These are phyloP conservation scores for Sporothrix dimorphospora DNA, from an alignment of 2,329 filamentous ascomycete genomes.

Conservation along the genomic window DNA sequence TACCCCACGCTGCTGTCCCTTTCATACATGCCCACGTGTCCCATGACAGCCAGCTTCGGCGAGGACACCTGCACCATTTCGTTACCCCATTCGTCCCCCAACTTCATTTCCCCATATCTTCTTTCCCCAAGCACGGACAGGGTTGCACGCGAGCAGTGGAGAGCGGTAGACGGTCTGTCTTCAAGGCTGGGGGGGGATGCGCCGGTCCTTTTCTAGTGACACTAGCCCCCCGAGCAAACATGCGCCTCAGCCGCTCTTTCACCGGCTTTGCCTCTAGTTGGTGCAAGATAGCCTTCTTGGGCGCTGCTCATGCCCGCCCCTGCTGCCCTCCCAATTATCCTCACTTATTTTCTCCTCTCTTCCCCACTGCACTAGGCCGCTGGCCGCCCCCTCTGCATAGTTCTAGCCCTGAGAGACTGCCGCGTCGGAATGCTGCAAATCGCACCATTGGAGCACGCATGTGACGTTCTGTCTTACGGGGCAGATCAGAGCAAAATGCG, in stretches of 20 bases:
- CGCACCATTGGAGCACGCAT: background rate
- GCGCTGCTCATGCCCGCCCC: background rate
- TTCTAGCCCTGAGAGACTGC: slow-evolving; percentile 9
- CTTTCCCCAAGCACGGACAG: slow-evolving; percentile 14
- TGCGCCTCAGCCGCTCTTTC: background rate
- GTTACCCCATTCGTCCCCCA: slow-evolving; percentile 2
- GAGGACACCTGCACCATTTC: background rate
- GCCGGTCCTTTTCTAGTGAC: slow-evolving; percentile 19
- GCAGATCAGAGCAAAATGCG: background rate
- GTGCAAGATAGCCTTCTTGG: background rate
- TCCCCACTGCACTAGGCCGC: slow-evolving; percentile 24
- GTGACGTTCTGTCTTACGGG: background rate
- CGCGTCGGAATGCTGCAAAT: background rate
- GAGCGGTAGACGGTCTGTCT: slow-evolving; percentile 16
- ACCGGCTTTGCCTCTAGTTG: slow-evolving; percentile 3
- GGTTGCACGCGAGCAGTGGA: slow-evolving; percentile 27
- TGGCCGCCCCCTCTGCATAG: background rate
- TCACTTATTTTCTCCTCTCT: background rate
- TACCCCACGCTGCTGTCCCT: background rate
- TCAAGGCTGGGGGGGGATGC: slow-evolving; percentile 21
- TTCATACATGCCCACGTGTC: background rate
- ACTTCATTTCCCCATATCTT: slow-evolving; percentile 4
- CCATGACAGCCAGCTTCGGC: background rate
- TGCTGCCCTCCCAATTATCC: background rate
- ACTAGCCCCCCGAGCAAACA: slow-evolving; percentile 17